phyloP scores from a whole-genome alignment of 768 basidiomycete species.

The Mrakia hoshinonis region DNA sequence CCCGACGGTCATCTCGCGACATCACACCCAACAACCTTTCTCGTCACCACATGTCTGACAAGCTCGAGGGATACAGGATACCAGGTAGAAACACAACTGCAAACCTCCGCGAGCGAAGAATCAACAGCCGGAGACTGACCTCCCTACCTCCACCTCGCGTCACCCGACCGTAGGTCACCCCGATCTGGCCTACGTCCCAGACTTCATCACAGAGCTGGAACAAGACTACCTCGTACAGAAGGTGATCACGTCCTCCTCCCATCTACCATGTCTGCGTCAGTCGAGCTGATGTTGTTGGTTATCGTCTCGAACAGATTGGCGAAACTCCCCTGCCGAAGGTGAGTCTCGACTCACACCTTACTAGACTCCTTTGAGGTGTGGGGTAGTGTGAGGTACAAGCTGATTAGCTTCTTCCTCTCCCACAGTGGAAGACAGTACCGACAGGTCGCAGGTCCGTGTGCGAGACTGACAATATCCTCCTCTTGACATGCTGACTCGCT shows the following conservation, averaged over 20 bases:
- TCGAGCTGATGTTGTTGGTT: background rate
- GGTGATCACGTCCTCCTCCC: slow-evolving; percentile 42
- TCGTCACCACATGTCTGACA: background rate
- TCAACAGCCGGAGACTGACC: background rate
- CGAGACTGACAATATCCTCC: background rate
- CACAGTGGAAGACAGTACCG: slow-evolving; percentile 60
- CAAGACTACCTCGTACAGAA: slow-evolving; percentile 69
- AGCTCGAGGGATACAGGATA: background rate
- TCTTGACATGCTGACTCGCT: background rate
- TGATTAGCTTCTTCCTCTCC: background rate
- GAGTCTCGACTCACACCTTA: too few relatives aligned
- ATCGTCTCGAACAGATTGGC: slow-evolving; percentile 50
- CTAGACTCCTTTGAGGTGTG: too few relatives aligned
- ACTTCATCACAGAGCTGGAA: slow-evolving; percentile 62
- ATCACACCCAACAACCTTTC: background rate
- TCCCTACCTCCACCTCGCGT: background rate
- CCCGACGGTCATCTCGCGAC: background rate
- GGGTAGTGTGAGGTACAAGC: too few relatives aligned
- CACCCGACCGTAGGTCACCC: background rate
- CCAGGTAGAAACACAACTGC: background rate
- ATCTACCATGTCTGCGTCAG: background rate
- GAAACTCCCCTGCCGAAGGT: slow-evolving; percentile 63
- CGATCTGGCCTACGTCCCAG: slow-evolving; percentile 52
- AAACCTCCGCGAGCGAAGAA: background rate
- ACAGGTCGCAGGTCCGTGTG: slow-evolving; percentile 54